Percentiles rank a stretch among this genome's conserved stretches.
Evolutionary conservation across 2,329 filamentous ascomycete species (phyloP).

Genomic region (Fusarium euwallaceae): DNA sequence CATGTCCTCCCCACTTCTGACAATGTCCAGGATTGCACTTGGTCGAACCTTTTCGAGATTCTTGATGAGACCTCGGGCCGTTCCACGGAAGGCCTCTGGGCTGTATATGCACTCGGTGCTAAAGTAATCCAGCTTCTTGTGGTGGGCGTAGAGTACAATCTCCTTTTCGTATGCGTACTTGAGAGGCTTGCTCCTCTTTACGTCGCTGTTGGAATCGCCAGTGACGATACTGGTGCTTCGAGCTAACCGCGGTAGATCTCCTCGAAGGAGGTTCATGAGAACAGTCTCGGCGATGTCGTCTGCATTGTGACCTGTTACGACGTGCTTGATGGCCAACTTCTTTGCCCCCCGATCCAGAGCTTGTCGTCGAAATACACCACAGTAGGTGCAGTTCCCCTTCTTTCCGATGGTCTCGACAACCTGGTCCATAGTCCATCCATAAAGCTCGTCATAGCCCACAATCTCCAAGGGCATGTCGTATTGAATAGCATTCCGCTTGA

Average conservation of each 20-base stretch:
- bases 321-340: slow-evolving; percentile 87
- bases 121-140: slow-evolving; percentile 98
- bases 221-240: slow-evolving; percentile 93
- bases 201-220: slow-evolving; percentile 81
- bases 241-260: slow-evolving; percentile 88
- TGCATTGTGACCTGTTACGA: slow-evolving; percentile 97
- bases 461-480: slow-evolving; percentile 94
- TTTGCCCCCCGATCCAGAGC: slow-evolving; percentile 93
- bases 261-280: slow-evolving; percentile 94
- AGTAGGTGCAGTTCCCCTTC: slow-evolving; percentile 99
- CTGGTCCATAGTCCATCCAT: slow-evolving; percentile 99
- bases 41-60: slow-evolving; percentile 93
- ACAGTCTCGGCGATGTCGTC: slow-evolving; percentile 98
- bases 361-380: slow-evolving; percentile 94
- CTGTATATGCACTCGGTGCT: slow-evolving; percentile 99
- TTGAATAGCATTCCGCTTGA: slow-evolving; percentile 91
- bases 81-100: slow-evolving; percentile 95
- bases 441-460: slow-evolving; percentile 91
- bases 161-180: slow-evolving; percentile 99
- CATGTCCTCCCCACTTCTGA: slow-evolving; percentile 96
- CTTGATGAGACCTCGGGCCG: slow-evolving; percentile 92
- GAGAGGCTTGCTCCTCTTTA: slow-evolving; percentile 94
- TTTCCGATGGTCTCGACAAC: slow-evolving; percentile 97
- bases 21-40: slow-evolving; percentile 94
- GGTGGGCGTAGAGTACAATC: slow-evolving; percentile 96